Evolutionary conservation across 164 flowering plant species (phyloP), one percentile per base, ranked within the genome.

Genomic region (Cinnamomum micranthum): DNA sequence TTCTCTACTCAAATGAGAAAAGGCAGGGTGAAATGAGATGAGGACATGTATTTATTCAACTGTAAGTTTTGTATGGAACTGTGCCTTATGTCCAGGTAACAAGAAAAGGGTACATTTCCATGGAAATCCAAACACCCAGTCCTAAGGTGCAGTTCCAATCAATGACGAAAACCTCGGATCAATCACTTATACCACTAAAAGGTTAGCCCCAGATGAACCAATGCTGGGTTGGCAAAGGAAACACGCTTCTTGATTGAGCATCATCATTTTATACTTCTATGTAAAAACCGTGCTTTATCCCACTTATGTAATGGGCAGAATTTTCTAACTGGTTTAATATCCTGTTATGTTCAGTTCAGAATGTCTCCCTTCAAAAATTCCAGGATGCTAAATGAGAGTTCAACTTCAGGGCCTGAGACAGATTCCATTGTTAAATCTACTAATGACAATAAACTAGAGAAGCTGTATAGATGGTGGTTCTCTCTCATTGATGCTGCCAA

Each of bases 361-460:
- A 71, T 72, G 78, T 82, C 82, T 51, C 84, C 84, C 35, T 82
- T 82, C 52, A 75, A 65, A 73, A 82, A 77, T 76, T 74, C 78
- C 55, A 79, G 67, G 70, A 55, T 72, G 3, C 76, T 66, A 41
- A 63, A 41, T 27, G 63, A 23, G 60, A 68, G 65, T 52, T 69
- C 70, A 71, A 69, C 71, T 76, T 65, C 73, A 1, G 76, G 52
- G 15, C 60, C 31, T 7, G 50, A 23, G 47, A 47, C 7, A 31
- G 73, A 69, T 50, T 10, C 25, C 28, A 3, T 9, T 73, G 66
- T 67, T 17, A 65, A 47, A 15, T 76, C 76, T 47, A 70, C 60
- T 41, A 50, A 55, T 19, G 60, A 55, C 13, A 47, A 65, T 33
- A 74, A 77, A 70, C 47, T 23, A 50, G 72, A 75, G 50, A 80